Conservation (phyloP, 2,329 filamentous ascomycete genomes). For the Exophiala oligosperma region DNA sequence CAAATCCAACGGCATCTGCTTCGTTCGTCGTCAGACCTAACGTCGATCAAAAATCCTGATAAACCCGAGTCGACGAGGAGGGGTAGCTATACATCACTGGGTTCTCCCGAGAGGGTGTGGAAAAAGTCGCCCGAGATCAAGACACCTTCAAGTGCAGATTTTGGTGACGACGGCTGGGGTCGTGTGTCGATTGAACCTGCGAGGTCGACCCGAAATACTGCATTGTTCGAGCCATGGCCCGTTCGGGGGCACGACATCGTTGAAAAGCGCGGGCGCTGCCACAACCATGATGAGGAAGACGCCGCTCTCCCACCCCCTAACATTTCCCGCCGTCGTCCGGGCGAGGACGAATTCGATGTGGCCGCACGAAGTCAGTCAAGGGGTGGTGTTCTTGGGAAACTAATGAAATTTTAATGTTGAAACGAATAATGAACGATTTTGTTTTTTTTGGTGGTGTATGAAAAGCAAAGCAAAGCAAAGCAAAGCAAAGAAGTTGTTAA, state of each 20-base stretch:
- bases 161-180: slow-evolving; percentile 1
- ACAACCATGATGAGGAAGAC: background rate
- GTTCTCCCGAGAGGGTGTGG: background rate
- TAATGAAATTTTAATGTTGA: no score
- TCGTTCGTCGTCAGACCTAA: background rate
- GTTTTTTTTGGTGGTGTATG: no score
- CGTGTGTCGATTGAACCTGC: background rate
- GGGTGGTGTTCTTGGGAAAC: no score
- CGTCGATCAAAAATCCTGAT: background rate
- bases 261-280: background rate
- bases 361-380: no score
- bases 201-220: background rate
- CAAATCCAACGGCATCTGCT: background rate
- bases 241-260: background rate
- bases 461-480: no score
- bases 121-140: background rate
- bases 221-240: no score
- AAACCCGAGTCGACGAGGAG: background rate
- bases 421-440: no score
- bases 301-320: background rate
- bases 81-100: background rate
- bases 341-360: background rate
- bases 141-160: background rate
- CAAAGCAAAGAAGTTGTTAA: no score
- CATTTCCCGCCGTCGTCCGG: background rate